Evolutionary conservation across 2,329 filamentous ascomycete genomes (phyloP), one percentile per base, ranked within the genome.

Genomic region (Westerdykella sp.): DNA sequence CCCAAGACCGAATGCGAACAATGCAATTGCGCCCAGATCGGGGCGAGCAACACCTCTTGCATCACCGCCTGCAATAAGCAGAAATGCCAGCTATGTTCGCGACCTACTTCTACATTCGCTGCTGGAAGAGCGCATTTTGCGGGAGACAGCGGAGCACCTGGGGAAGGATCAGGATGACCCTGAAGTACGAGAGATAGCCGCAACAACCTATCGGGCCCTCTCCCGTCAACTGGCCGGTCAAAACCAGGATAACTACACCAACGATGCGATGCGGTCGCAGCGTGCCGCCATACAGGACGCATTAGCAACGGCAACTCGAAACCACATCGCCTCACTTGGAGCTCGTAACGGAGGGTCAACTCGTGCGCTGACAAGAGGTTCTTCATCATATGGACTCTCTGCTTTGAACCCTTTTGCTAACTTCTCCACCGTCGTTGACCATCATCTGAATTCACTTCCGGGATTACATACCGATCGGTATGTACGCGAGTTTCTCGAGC

Each of bases 71-170:
- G 23, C 31, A 13, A 25, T 52, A 11, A 37, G 48, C 9, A 46
- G 48, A 23, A 49, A 41, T 32, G 56, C 48, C 32, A 62, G 51
- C 7, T 50, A 57, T 39, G 47, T 66, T 25, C 59, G 56, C 15
- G 66, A 72, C 42, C 50, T 71, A 12, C 48, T 73, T 10, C 49
- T 75, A 5, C 71, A 73, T 50, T 65, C 72, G 2, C 48, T 75
- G 16, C 56, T 75, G 1, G 72, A 74, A 52, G 67, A 72, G 36
- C 65, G 68, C 41, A 69, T 69, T 30, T 48, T 69, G 9, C 58
- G 56, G 22, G 60, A 71, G 39, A 68, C 69, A 10, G 57, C 68
- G 30, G 53, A 63, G 14, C 59, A 67, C 39, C 49, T 70, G 22
- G 60, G 58, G 7, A 60, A 60, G 37, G 54, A 54, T 25, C 40